These are phyloP conservation scores for Tricholoma matsutake DNA, from an alignment of 768 basidiomycete genomes.

Conservation along the genomic window DNA sequence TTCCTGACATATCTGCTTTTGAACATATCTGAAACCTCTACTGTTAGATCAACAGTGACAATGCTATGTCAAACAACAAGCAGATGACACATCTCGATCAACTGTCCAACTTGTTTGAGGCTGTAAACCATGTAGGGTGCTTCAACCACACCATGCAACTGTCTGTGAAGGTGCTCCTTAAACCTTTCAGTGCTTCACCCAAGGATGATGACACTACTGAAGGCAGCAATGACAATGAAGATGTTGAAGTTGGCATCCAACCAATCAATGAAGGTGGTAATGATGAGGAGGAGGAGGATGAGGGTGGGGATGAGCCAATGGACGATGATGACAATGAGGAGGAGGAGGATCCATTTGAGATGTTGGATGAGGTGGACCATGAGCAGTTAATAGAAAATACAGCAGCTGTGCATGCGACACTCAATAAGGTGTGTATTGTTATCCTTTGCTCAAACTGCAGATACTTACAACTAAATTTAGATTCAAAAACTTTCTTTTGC, in stretches of 20 bases:
- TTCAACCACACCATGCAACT: no score
- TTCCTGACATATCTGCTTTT: no score
- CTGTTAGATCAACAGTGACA: no score
- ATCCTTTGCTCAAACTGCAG: background rate
- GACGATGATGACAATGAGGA: constrained; percentile 6
- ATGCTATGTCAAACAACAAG: no score
- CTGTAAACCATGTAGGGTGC: no score
- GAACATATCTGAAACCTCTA: no score
- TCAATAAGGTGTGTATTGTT: constrained; percentile 30
- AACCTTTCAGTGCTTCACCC: constrained; percentile 23
- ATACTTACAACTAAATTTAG: background rate
- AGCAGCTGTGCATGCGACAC: constrained; percentile 18
- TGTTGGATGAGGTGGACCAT: constrained; percentile 15
- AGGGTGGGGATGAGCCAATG: no score
- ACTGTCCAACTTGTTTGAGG: constrained; percentile 18
- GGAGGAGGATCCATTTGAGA: no score
- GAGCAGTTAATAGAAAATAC: constrained; percentile 6
- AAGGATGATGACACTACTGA: no score
- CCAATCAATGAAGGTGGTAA: background rate
- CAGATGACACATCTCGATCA: constrained; percentile 22
- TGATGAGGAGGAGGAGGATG: no score
- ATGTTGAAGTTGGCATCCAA: no score
- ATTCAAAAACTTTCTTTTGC: background rate
- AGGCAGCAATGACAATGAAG: no score
- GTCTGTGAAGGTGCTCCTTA: constrained; percentile 28